A percentile compares a stretch with the other conserved stretches of the same genome.
phyloP scores from a whole-genome alignment of 306 rosid genomes.

The Casuarina equisetifolia region DNA sequence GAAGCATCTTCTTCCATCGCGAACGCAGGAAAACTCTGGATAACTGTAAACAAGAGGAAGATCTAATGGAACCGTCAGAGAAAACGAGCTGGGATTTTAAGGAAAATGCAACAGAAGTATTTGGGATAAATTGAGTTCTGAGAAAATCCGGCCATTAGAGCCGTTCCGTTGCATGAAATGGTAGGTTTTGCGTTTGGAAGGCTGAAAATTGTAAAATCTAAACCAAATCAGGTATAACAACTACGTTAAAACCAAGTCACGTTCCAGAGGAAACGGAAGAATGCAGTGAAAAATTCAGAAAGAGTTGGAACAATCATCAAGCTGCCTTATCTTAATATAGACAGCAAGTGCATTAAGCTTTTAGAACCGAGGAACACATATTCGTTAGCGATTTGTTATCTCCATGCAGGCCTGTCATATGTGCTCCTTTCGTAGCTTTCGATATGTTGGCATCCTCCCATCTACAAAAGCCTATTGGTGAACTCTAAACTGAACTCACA shows the following conservation, averaged over 20 bases:
- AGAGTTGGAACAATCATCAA: slow-evolving; percentile 30
- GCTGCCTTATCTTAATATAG: slow-evolving; percentile 46
- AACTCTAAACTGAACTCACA: slow-evolving; percentile 3
- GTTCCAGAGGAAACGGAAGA: slow-evolving; percentile 7
- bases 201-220: slow-evolving; percentile 21
- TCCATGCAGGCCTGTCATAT: neutral
- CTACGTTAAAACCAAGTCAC: slow-evolving; percentile 25
- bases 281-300: neutral
- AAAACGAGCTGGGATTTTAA: neutral
- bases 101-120: slow-evolving; percentile 1
- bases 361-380: slow-evolving; percentile 22
- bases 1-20: slow-evolving; percentile 27
- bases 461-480: neutral
- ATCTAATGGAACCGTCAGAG: neutral
- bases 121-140: slow-evolving; percentile 26
- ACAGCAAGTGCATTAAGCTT: neutral
- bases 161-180: slow-evolving; percentile 37
- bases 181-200: slow-evolving; percentile 32
- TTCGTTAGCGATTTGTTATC: slow-evolving; percentile 7
- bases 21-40: neutral
- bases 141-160: slow-evolving; percentile 24
- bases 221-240: slow-evolving; percentile 38
- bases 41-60: neutral
- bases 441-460: neutral
- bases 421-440: neutral